Conservation (phyloP, 306 rosid species). For the Medicago ruthenica region DNA sequence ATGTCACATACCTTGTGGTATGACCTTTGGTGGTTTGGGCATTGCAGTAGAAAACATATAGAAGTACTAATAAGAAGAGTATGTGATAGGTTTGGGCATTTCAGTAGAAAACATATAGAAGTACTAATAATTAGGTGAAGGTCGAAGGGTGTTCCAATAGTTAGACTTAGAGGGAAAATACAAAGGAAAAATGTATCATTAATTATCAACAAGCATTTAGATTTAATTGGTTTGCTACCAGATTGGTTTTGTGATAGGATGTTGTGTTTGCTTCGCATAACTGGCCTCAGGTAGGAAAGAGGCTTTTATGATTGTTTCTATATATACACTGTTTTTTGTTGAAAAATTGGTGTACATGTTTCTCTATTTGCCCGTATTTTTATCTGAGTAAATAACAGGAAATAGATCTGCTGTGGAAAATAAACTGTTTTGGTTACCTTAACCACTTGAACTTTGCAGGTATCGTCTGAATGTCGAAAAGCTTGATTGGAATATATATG, state of each 20-base stretch:
- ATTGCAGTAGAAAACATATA: too few relatives aligned
- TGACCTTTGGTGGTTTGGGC: too few relatives aligned
- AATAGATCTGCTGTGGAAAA: not conserved
- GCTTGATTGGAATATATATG: conserved; percentile 86
- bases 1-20: not conserved
- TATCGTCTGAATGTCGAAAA: conserved; percentile 84
- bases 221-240: not conserved
- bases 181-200: not conserved
- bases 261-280: too few relatives aligned
- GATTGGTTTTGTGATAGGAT: not conserved
- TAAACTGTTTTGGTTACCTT: conserved; percentile 18
- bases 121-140: not conserved
- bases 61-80: not conserved
- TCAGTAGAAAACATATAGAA: not conserved
- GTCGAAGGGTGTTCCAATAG: not conserved
- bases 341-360: not conserved
- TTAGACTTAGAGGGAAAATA: not conserved
- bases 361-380: conserved; percentile 4
- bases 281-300: not conserved
- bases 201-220: not conserved
- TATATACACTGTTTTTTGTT: not conserved
- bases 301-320: not conserved
- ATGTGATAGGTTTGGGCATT: not conserved
- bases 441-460: conserved; percentile 57
- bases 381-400: conserved; percentile 10